Evolutionary conservation across 2,329 filamentous ascomycete species (phyloP).

Genomic region (Lasiodiplodia hormozganensis): DNA sequence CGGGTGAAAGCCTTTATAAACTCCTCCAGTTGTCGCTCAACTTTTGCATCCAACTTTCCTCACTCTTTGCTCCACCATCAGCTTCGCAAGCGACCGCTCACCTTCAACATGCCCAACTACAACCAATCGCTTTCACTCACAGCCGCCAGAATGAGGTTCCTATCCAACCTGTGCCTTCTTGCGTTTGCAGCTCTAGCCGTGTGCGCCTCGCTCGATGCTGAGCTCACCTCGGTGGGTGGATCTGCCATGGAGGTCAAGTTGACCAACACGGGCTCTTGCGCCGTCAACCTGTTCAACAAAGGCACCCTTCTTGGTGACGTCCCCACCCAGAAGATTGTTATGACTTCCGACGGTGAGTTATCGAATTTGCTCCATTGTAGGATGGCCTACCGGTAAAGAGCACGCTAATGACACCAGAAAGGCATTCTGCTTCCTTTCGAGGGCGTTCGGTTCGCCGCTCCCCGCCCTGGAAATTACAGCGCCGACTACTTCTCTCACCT

Average conservation of each 20-base stretch:
- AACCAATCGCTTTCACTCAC: background rate
- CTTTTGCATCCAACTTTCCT: background rate
- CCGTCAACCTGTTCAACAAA: slow-evolving; percentile 60
- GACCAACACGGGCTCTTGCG: slow-evolving; percentile 59
- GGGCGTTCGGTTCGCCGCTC: slow-evolving; percentile 60
- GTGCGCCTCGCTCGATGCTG: slow-evolving; percentile 38
- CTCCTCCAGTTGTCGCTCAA: background rate
- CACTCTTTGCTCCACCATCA: background rate
- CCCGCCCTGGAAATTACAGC: slow-evolving; percentile 49
- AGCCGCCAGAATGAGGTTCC: slow-evolving; percentile 32
- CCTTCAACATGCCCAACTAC: background rate
- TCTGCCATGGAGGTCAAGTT: slow-evolving; percentile 60
- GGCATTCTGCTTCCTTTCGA: slow-evolving; percentile 57
- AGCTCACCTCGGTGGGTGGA: slow-evolving; percentile 59
- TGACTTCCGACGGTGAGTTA: slow-evolving; percentile 56
- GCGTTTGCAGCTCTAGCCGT: slow-evolving; percentile 34
- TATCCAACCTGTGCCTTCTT: slow-evolving; percentile 30
- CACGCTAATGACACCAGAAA: slow-evolving; percentile 33
- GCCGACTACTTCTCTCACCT: slow-evolving; percentile 61
- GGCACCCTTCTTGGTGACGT: slow-evolving; percentile 61
- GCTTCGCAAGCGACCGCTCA: background rate
- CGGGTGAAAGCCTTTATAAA: background rate
- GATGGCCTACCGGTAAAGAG: background rate
- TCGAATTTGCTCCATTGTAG: background rate
- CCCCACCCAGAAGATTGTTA: slow-evolving; percentile 60